These are phyloP conservation scores for Capronia americana DNA, from an alignment of 2,329 filamentous ascomycete species.

Conservation along the genomic window DNA sequence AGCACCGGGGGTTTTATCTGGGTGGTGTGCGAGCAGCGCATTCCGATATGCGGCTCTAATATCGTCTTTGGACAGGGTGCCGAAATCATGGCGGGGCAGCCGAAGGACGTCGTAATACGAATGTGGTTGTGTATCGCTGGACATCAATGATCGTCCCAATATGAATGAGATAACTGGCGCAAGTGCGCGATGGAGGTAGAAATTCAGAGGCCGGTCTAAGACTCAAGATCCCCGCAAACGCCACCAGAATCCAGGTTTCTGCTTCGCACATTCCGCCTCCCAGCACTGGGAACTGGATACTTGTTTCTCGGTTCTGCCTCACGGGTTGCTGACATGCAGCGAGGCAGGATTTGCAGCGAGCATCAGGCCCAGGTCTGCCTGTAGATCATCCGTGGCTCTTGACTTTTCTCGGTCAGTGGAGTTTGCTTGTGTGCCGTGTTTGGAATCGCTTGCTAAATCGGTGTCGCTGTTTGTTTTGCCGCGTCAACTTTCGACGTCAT, in stretches of 20 bases:
- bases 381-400: constrained; percentile 17
- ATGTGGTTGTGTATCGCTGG: constrained; percentile 12
- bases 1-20: constrained; percentile 56
- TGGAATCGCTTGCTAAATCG: constrained; percentile 14
- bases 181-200: neutral
- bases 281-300: neutral
- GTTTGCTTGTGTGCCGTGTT: neutral
- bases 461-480: constrained; percentile 15
- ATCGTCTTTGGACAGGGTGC: constrained; percentile 48
- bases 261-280: neutral
- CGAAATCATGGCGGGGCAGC: constrained; percentile 42
- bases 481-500: constrained; percentile 28
- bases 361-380: constrained; percentile 13
- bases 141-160: constrained; percentile 19
- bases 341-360: constrained; percentile 7
- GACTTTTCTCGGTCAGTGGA: constrained; percentile 12
- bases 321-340: constrained; percentile 4
- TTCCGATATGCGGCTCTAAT: constrained; percentile 63
- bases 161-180: neutral
- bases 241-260: constrained; percentile 3
- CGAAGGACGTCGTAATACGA: constrained; percentile 50
- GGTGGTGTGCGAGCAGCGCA: constrained; percentile 64
- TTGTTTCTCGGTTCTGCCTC: constrained; percentile 14
- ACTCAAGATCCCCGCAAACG: constrained; percentile 9
- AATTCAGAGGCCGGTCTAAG: neutral